phyloP scores from a whole-genome alignment of 1,284 basidiomycete genomes.

The Puccinia hordei region DNA sequence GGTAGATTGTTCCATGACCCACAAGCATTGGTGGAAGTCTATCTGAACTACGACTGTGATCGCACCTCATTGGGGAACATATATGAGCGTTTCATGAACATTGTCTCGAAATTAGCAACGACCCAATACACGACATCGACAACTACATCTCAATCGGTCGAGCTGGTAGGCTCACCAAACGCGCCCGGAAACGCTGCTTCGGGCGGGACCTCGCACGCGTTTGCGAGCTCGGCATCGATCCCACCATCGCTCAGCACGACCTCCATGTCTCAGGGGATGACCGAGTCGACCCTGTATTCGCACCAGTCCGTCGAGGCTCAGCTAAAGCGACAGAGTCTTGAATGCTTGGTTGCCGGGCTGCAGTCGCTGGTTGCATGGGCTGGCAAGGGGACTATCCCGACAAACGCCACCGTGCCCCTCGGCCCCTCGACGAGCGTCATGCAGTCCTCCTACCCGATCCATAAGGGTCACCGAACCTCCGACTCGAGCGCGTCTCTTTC shows the following conservation, averaged over 20 bases:
- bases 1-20: slow-evolving; percentile 82
- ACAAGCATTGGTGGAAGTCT: slow-evolving; percentile 92
- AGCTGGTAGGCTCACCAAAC: slow-evolving; percentile 49
- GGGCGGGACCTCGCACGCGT: background rate
- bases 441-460: slow-evolving; percentile 44
- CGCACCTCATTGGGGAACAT: slow-evolving; percentile 89
- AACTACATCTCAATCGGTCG: slow-evolving; percentile 56
- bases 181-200: background rate
- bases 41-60: slow-evolving; percentile 97
- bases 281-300: slow-evolving; percentile 55
- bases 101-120: slow-evolving; percentile 84
- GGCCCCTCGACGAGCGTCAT: slow-evolving; percentile 60
- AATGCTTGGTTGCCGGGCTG: slow-evolving; percentile 82
- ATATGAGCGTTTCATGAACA: slow-evolving; percentile 96
- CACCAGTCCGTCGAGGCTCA: slow-evolving; percentile 76
- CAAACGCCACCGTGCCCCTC: slow-evolving; percentile 52
- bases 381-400: slow-evolving; percentile 56
- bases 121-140: slow-evolving; percentile 66
- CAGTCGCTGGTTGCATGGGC: slow-evolving; percentile 86
- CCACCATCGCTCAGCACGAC: slow-evolving; percentile 70
- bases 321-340: slow-evolving; percentile 80
- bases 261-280: slow-evolving; percentile 63
- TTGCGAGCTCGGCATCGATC: slow-evolving; percentile 60
- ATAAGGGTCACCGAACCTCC: slow-evolving; percentile 26
- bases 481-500: slow-evolving; percentile 27